phyloP scores from a whole-genome alignment of 2,329 filamentous ascomycete genomes.

The Colletotrichum simmondsii region DNA sequence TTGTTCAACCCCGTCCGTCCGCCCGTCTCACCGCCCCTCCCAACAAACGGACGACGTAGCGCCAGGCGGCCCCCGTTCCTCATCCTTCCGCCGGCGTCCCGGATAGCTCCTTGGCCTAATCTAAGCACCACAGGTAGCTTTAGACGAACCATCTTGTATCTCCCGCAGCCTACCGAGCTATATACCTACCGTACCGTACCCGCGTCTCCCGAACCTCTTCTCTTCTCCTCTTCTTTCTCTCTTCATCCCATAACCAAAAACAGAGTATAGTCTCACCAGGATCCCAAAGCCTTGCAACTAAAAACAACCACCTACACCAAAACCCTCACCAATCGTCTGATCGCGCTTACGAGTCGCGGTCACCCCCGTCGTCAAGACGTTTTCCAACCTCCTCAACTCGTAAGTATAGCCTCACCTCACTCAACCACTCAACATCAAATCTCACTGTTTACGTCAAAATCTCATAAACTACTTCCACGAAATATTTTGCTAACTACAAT shows the following conservation, averaged over 20 bases:
- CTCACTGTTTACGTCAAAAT: conserved; percentile 6
- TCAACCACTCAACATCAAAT: background rate
- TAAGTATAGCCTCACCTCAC: conserved; percentile 58
- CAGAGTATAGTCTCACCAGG: conserved; percentile 6
- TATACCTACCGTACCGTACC: background rate
- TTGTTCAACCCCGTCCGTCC: background rate
- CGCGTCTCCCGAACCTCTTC: background rate
- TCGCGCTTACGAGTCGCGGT: conserved; percentile 70
- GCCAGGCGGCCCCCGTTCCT: background rate
- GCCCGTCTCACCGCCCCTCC: background rate
- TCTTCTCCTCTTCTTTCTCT: conserved; percentile 1
- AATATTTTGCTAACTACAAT: conserved; percentile 39
- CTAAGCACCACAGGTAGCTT: background rate
- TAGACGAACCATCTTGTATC: conserved; percentile 20
- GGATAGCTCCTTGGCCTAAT: background rate
- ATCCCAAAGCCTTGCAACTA: background rate
- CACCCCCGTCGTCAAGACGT: conserved; percentile 85
- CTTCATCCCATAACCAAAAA: background rate
- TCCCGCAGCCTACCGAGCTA: too few relatives aligned
- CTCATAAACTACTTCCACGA: conserved; percentile 21
- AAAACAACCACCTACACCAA: conserved; percentile 7
- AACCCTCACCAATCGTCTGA: conserved; percentile 45
- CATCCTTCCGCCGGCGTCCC: conserved; percentile 4
- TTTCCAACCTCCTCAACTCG: conserved; percentile 98
- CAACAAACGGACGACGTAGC: background rate